These are phyloP conservation scores for Verticillium zaregamsianum DNA, from an alignment of 2,329 filamentous ascomycete genomes.

Conservation along the genomic window DNA sequence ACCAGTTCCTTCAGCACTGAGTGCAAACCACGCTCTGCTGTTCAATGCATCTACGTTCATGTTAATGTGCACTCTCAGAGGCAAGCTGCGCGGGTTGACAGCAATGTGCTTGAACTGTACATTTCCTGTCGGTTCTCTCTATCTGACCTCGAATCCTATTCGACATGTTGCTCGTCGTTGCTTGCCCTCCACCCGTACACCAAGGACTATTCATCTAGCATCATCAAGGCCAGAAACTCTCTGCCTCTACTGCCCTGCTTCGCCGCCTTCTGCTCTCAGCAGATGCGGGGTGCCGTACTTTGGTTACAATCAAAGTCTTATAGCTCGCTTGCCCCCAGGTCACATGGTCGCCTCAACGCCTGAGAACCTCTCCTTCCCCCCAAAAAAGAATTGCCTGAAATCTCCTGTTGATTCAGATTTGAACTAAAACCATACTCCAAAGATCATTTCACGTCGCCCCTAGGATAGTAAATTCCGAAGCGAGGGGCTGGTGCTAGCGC, in stretches of 20 bases:
- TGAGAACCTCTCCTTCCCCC: no score
- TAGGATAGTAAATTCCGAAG: constrained; percentile 69
- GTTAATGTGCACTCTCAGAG: no score
- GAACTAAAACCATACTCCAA: neutral
- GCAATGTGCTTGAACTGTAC: neutral
- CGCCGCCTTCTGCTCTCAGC: neutral
- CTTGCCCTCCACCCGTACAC: neutral
- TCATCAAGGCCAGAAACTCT: neutral
- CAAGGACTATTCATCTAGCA: neutral
- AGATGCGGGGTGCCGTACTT: neutral
- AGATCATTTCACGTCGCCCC: constrained; percentile 7
- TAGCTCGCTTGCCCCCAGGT: neutral
- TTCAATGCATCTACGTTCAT: no score
- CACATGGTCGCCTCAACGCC: neutral
- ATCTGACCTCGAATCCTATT: neutral
- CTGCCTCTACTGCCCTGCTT: neutral
- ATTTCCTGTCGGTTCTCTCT: neutral
- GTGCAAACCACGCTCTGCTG: no score
- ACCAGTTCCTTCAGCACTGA: no score
- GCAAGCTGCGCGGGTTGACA: no score
- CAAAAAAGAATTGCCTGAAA: neutral
- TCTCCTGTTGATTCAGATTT: neutral
- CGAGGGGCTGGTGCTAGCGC: constrained; percentile 75
- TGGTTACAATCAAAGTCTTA: neutral
- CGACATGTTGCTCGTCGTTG: neutral